These are phyloP conservation scores for Juglanconis juglandina DNA, from an alignment of 2,329 filamentous ascomycete species.

Conservation along the genomic window DNA sequence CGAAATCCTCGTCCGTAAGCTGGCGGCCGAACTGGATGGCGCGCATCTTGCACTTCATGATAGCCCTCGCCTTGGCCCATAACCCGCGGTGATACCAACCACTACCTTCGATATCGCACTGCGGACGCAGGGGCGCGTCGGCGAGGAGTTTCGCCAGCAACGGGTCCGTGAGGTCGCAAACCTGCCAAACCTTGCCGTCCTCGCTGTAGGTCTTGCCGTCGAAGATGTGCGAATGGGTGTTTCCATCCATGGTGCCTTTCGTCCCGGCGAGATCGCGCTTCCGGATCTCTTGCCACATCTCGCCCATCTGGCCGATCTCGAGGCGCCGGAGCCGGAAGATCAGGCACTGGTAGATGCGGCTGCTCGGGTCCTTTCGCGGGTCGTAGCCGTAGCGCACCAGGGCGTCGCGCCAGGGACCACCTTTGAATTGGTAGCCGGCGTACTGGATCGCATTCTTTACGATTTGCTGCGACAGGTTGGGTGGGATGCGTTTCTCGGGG, in stretches of 20 bases:
- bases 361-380: slow-evolving; percentile 71
- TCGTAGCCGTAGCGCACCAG: slow-evolving; percentile 84
- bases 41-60: slow-evolving; percentile 84
- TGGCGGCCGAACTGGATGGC: slow-evolving; percentile 57
- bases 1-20: slow-evolving; percentile 46
- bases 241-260: slow-evolving; percentile 24
- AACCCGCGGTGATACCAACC: slow-evolving; percentile 85
- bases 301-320: slow-evolving; percentile 42
- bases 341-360: slow-evolving; percentile 82
- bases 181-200: slow-evolving; percentile 90
- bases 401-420: slow-evolving; percentile 86
- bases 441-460: slow-evolving; percentile 78
- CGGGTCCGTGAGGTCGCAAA: slow-evolving; percentile 87
- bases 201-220: slow-evolving; percentile 71
- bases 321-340: slow-evolving; percentile 71
- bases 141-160: slow-evolving; percentile 65
- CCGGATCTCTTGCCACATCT: slow-evolving; percentile 48
- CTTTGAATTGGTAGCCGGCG: slow-evolving; percentile 87
- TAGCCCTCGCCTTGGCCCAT: slow-evolving; percentile 76
- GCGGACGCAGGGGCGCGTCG: slow-evolving; percentile 54
- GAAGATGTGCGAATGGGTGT: slow-evolving; percentile 65
- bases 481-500: slow-evolving; percentile 31
- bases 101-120: slow-evolving; percentile 60
- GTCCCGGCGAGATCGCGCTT: slow-evolving; percentile 28
- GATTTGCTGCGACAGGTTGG: slow-evolving; percentile 42